Percentiles rank a stretch among this genome's conserved stretches.
Conservation (phyloP, 805 yeast species). For the Barnettozyma californica region DNA sequence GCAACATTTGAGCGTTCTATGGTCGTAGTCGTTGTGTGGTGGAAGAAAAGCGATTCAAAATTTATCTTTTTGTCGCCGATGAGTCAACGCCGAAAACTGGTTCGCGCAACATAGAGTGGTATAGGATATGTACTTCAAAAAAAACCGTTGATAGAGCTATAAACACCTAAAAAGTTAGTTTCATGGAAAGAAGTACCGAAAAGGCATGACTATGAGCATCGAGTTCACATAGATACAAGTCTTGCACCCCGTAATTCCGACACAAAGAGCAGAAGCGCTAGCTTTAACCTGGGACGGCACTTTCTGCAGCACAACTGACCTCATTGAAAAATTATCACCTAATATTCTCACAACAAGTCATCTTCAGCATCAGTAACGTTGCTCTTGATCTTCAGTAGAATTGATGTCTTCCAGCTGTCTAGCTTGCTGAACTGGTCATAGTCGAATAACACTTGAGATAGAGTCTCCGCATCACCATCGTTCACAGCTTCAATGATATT, state of each 20-base stretch:
- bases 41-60: background rate
- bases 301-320: constrained; percentile 11
- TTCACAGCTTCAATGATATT: constrained; percentile 70
- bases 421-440: constrained; percentile 84
- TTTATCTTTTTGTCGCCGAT: background rate
- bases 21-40: background rate
- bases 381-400: constrained; percentile 77
- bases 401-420: constrained; percentile 85
- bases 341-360: constrained; percentile 33
- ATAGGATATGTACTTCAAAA: background rate
- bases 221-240: background rate
- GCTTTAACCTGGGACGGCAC: background rate
- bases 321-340: constrained; percentile 1
- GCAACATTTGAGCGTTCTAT: constrained; percentile 15
- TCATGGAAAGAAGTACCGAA: no score
- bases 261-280: background rate
- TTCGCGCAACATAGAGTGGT: background rate
- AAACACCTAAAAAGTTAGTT: background rate
- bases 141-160: no score
- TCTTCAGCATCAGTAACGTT: constrained; percentile 68
- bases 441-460: constrained; percentile 70
- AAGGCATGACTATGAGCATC: background rate
- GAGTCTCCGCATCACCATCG: constrained; percentile 72
- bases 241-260: no score
- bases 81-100: background rate